Percentiles rank a stretch among this genome's conserved stretches.
These are phyloP conservation scores for Botrytis tulipae DNA, from an alignment of 2,329 filamentous ascomycete species.

Conservation along the genomic window DNA sequence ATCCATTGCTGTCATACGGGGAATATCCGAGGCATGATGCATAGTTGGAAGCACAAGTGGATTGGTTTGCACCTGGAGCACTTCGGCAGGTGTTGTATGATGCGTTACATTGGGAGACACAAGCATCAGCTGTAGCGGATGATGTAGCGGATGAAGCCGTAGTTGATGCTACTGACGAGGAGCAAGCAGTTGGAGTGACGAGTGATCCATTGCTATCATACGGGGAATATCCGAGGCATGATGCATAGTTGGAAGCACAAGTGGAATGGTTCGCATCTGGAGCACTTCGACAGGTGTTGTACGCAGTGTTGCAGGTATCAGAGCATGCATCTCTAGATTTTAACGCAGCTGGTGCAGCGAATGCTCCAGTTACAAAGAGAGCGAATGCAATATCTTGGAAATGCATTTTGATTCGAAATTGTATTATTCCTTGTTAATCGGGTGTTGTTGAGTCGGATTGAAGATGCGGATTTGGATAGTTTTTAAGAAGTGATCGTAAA, in stretches of 20 bases:
- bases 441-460: background rate
- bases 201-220: background rate
- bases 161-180: background rate
- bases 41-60: background rate
- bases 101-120: background rate
- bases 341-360: constrained; percentile 9
- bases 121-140: background rate
- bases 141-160: background rate
- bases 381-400: constrained; percentile 6
- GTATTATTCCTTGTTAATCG: too few species aligned
- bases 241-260: background rate
- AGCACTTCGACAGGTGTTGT: background rate
- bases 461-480: background rate
- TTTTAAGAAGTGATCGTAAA: background rate
- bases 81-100: background rate
- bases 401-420: background rate
- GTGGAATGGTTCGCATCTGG: background rate
- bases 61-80: background rate
- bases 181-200: background rate
- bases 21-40: background rate
- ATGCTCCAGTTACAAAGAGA: constrained; percentile 4
- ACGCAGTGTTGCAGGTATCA: background rate
- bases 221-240: constrained; percentile 11
- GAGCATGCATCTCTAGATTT: background rate
- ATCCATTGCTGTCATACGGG: background rate